phyloP scores from a whole-genome alignment of 2,329 filamentous ascomycete genomes.

The Colletotrichum musae region DNA sequence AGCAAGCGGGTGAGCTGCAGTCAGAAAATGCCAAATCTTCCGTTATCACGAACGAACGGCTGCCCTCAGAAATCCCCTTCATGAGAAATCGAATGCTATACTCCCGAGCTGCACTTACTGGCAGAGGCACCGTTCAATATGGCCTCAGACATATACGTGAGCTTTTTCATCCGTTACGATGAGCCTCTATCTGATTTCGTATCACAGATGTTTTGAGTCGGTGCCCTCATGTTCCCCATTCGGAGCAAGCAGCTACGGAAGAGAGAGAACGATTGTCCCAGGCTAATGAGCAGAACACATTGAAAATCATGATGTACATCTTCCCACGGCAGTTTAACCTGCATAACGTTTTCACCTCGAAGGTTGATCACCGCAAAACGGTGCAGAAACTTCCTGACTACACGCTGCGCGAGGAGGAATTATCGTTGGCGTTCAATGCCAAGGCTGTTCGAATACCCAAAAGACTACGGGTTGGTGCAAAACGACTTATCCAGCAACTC shows the following conservation, averaged over 20 bases:
- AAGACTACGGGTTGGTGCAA: conserved; percentile 74
- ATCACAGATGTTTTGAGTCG: conserved; percentile 85
- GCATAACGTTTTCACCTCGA: conserved; percentile 91
- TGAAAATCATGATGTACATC: conserved; percentile 89
- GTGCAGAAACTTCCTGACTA: conserved; percentile 87
- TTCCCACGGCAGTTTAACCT: conserved; percentile 92
- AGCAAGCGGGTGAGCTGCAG: neutral
- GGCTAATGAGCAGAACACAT: conserved; percentile 65
- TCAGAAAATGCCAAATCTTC: conserved; percentile 12
- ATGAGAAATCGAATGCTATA: conserved; percentile 91
- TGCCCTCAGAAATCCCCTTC: conserved; percentile 77
- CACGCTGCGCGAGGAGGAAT: conserved; percentile 87
- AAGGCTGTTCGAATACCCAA: conserved; percentile 65
- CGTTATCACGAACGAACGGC: conserved; percentile 34
- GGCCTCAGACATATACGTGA: conserved; percentile 87
- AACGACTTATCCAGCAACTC: conserved; percentile 75
- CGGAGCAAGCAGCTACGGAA: neutral
- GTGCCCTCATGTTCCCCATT: conserved; percentile 55
- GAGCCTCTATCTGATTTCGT: neutral
- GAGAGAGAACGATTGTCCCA: neutral
- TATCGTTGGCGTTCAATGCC: conserved; percentile 60
- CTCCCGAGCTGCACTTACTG: conserved; percentile 79
- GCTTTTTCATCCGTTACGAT: conserved; percentile 48
- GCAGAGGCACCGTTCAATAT: conserved; percentile 76
- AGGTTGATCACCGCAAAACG: conserved; percentile 75